A percentile compares a stretch with the other conserved stretches of the same genome.
These are phyloP conservation scores for Aureobasidium leucospermi DNA, from an alignment of 2,329 filamentous ascomycete species.

Conservation along the genomic window DNA sequence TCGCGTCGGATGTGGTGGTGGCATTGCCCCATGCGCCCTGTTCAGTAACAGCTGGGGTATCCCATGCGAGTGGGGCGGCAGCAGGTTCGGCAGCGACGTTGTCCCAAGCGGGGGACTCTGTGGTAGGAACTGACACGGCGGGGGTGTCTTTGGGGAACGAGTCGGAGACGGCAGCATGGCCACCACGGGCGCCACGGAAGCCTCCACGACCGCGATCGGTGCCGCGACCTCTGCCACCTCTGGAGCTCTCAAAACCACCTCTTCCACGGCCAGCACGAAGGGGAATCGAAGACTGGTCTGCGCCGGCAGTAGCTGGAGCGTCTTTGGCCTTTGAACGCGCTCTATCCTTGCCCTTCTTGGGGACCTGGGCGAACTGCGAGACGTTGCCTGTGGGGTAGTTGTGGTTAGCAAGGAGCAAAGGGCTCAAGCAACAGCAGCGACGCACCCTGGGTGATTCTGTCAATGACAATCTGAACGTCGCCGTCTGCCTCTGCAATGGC, in stretches of 20 bases:
- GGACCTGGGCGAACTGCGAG: conserved; percentile 75
- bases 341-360: conserved; percentile 66
- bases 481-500: conserved; percentile 83
- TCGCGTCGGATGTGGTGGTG: conserved; percentile 15
- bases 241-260: conserved; percentile 45
- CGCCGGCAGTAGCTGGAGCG: conserved; percentile 43
- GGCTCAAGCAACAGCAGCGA: conserved; percentile 10
- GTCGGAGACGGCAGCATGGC: conserved; percentile 53
- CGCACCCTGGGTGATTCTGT: conserved; percentile 72
- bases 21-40: conserved; percentile 39
- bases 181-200: conserved; percentile 54
- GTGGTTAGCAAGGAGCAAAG: not conserved
- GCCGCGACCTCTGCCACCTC: conserved; percentile 56
- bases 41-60: conserved; percentile 19
- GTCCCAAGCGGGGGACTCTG: conserved; percentile 60
- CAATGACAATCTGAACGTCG: conserved; percentile 63
- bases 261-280: conserved; percentile 32
- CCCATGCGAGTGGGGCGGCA: conserved; percentile 23
- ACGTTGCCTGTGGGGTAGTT: conserved; percentile 53
- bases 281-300: conserved; percentile 44
- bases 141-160: conserved; percentile 50
- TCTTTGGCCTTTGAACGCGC: conserved; percentile 67
- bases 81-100: conserved; percentile 32
- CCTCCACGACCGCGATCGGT: conserved; percentile 49
- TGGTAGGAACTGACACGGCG: conserved; percentile 55